These are phyloP conservation scores for Marasmius oreades DNA, from an alignment of 1,284 basidiomycete genomes.

Conservation along the genomic window DNA sequence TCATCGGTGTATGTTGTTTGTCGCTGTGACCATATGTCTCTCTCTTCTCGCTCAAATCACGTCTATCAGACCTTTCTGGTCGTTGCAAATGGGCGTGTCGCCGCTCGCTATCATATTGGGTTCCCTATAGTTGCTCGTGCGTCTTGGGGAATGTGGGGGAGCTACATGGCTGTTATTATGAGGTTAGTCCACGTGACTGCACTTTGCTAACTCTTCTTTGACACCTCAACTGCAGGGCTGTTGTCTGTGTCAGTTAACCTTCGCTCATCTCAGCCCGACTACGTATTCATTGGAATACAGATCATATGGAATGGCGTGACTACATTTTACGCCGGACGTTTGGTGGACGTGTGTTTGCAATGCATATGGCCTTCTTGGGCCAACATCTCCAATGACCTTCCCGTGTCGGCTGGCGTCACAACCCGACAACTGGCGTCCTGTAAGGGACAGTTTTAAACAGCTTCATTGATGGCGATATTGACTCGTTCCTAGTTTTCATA, in stretches of 20 bases:
- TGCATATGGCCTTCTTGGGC: slow-evolving; percentile 22
- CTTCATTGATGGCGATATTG: slow-evolving; percentile 10
- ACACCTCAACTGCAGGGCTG: slow-evolving; percentile 13
- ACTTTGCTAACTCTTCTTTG: neutral
- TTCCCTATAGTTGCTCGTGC: slow-evolving; percentile 14
- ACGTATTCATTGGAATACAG: slow-evolving; percentile 11
- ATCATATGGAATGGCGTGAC: slow-evolving; percentile 26
- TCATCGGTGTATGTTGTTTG: slow-evolving; percentile 10
- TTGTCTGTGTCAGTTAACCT: slow-evolving; percentile 19
- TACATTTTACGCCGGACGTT: slow-evolving; percentile 21
- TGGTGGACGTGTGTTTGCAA: slow-evolving; percentile 17
- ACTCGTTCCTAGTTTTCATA: slow-evolving; percentile 12
- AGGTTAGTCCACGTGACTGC: slow-evolving; percentile 7
- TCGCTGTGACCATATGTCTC: neutral
- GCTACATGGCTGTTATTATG: slow-evolving; percentile 21
- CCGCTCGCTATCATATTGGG: slow-evolving; percentile 15
- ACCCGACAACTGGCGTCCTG: slow-evolving; percentile 17
- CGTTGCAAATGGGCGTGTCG: slow-evolving; percentile 15
- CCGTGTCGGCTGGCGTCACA: slow-evolving; percentile 19
- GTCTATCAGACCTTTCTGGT: slow-evolving; percentile 11
- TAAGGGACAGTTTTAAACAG: slow-evolving; percentile 12
- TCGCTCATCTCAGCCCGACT: slow-evolving; percentile 10
- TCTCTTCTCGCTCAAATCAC: neutral
- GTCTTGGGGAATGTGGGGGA: slow-evolving; percentile 21
- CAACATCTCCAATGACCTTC: slow-evolving; percentile 19